Evolutionary conservation across 129 eudicot species (phyloP).

Genomic region (Centella asiatica): DNA sequence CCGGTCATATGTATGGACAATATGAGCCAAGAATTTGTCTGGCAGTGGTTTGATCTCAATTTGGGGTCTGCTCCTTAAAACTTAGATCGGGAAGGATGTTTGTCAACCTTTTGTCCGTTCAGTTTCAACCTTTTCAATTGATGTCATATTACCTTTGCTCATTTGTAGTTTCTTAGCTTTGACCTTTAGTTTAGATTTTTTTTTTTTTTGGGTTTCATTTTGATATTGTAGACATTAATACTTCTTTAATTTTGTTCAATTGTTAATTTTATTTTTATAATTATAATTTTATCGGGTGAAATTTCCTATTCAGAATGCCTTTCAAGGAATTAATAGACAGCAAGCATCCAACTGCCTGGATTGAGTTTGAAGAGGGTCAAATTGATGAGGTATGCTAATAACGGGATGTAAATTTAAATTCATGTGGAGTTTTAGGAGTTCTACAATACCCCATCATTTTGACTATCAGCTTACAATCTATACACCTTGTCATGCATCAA

Average conservation of each 20-base stretch:
- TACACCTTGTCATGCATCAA: background rate
- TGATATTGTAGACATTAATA: background rate
- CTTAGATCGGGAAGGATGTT: background rate
- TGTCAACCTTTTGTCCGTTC: background rate
- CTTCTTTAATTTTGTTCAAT: too few relatives aligned
- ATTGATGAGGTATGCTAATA: conserved; percentile 67
- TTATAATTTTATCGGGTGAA: conserved; percentile 4
- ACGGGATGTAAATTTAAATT: background rate
- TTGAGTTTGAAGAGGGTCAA: conserved; percentile 84
- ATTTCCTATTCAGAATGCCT: conserved; percentile 66
- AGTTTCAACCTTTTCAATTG: background rate
- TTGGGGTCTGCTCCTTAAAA: too few relatives aligned
- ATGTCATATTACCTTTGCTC: background rate
- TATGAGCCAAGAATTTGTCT: too few relatives aligned
- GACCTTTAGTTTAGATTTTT: background rate
- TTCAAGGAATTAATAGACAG: conserved; percentile 84
- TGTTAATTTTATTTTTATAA: conserved; percentile 8
- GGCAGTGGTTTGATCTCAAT: background rate
- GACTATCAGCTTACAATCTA: background rate
- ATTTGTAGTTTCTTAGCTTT: conserved; percentile 1
- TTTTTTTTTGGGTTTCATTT: background rate
- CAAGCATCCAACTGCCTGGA: conserved; percentile 97
- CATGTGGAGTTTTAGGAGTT: background rate
- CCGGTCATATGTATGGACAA: background rate
- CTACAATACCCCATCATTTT: background rate